Conservation (phyloP, 257 asterid species). For the Ajuga chamaepitys region DNA sequence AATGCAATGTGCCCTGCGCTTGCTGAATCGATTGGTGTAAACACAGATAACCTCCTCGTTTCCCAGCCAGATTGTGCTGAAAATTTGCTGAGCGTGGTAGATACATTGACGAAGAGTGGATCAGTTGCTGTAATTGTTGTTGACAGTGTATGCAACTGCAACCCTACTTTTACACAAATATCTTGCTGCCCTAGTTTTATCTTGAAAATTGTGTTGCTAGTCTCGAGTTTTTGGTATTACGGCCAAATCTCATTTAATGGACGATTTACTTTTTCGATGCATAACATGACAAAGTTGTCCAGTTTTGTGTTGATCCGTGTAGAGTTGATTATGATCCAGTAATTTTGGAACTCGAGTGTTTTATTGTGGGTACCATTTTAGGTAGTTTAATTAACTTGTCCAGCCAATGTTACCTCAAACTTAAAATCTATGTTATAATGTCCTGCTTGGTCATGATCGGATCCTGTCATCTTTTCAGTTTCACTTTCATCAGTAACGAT, state of each 20-base stretch:
- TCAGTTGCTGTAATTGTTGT: constrained; percentile 81
- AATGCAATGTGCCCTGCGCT: constrained; percentile 77
- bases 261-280: background rate
- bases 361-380: background rate
- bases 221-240: background rate
- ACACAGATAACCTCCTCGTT: constrained; percentile 73
- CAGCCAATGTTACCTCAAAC: background rate
- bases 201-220: background rate
- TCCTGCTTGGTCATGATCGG: background rate
- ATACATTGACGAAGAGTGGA: constrained; percentile 89
- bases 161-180: background rate
- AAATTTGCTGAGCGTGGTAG: constrained; percentile 79
- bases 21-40: constrained; percentile 82
- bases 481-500: background rate
- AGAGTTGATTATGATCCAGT: background rate
- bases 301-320: too few relatives aligned
- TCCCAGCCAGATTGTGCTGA: constrained; percentile 98
- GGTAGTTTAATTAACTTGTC: background rate
- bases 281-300: background rate
- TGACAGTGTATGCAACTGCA: constrained; percentile 70
- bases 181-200: background rate
- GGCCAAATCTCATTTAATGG: background rate
- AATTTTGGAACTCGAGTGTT: background rate
- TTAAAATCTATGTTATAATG: background rate
- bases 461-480: background rate